phyloP scores from a whole-genome alignment of 164 flowering plant species.

The Kingdonia uniflora region DNA sequence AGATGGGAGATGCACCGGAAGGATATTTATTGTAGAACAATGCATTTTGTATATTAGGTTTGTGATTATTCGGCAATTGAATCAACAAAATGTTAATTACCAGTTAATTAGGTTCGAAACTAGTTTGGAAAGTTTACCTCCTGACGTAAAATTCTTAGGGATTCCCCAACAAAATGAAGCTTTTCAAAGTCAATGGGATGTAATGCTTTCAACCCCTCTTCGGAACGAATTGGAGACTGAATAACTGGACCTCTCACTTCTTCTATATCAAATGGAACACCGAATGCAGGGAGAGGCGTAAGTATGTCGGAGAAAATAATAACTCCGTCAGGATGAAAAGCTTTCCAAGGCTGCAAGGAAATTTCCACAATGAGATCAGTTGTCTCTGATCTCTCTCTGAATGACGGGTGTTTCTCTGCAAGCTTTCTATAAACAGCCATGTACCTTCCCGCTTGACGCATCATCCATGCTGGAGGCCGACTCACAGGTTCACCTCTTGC shows the following conservation, averaged over 20 bases:
- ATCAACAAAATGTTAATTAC: too few relatives aligned
- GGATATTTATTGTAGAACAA: too few relatives aligned
- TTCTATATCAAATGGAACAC: slow-evolving; percentile 93
- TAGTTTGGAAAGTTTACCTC: slow-evolving; percentile 62
- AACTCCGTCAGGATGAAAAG: slow-evolving; percentile 94
- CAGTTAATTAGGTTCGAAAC: too few relatives aligned
- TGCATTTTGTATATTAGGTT: too few relatives aligned
- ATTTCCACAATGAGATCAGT: slow-evolving; percentile 98
- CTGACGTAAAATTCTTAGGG: slow-evolving; percentile 62
- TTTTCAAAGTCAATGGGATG: slow-evolving; percentile 82
- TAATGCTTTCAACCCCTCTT: slow-evolving; percentile 64
- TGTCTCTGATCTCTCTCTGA: slow-evolving; percentile 97
- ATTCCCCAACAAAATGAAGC: slow-evolving; percentile 82
- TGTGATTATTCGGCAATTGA: too few relatives aligned
- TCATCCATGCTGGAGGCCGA: slow-evolving; percentile 99
- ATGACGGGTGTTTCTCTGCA: slow-evolving; percentile 92
- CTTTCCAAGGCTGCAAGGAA: slow-evolving; percentile 98
- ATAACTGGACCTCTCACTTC: slow-evolving; percentile 89
- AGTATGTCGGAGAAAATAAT: slow-evolving; percentile 97
- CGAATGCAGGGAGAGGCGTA: slow-evolving; percentile 95
- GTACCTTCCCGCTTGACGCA: slow-evolving; percentile 99
- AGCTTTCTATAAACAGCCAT: slow-evolving; percentile 89
- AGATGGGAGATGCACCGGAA: too few relatives aligned
- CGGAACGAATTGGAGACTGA: slow-evolving; percentile 66
- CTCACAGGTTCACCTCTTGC: slow-evolving; percentile 76